Evolutionary conservation across 805 yeast species (phyloP), one percentile per base, ranked within the genome.

Genomic region (Ogataea degrootiae): DNA sequence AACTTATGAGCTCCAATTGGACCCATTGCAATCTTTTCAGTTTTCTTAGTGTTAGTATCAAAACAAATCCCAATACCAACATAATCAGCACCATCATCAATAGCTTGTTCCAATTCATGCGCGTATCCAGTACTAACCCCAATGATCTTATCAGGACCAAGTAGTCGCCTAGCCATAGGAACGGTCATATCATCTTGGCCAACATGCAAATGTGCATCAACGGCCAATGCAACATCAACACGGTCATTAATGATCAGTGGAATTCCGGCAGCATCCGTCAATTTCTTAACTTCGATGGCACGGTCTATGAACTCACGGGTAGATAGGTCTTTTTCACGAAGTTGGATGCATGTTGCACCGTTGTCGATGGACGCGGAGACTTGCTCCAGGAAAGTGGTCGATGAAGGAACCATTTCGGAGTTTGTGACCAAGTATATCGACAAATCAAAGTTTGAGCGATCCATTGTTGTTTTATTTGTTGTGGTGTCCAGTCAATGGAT

Each of bases 121-220:
- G 72, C 72, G 33, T 74, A 72, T 7, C 84, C 76, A 23, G 88
- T 85, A 37, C 91, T 82, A 48, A 91, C 82, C 0, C 97, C 97
- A 41, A 90, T 62, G 49, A 90, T 82, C 66, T 85, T 88, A 47
- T 79, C 74, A 0, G 83, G 79, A 0, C 97, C 96, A 12, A 89
- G 65, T 33, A 88, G 59, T 56, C 70, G 59, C 35, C 97, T 67
- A 1, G 80, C 94, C 36, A 74, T 56, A 1, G 57, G 57, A 1
- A 80, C 80, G 11, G 77, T 75, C 87, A 90, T 87, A 61, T 90
- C 97, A 45, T 83, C 90, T 63, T 90, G 97, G 0, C 97, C 97
- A 19, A 90, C 87, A 68, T 90, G 97, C 8, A 91, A 84, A 53
- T 88, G 96, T 2, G 96, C 96, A 55, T 78, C 94, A 47, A 88